Percentiles rank a stretch among this genome's conserved stretches.
Evolutionary conservation across 495 filamentous ascomycete species (phyloP).

Genomic region (Tricharina praecox): DNA sequence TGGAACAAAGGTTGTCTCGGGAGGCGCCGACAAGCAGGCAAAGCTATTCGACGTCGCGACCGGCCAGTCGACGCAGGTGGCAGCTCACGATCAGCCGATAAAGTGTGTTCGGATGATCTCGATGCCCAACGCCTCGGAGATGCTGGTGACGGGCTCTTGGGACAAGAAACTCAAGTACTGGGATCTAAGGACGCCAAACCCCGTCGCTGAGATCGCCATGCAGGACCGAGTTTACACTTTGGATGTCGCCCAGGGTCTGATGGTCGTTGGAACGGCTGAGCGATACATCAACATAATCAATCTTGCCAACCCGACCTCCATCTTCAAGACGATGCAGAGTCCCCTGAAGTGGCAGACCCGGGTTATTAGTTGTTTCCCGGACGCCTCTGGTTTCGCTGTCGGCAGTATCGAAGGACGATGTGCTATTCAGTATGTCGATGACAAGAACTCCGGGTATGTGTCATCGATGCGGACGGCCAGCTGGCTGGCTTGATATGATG

Average conservation of each 20-base stretch:
- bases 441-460: conserved; percentile 56
- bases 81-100: conserved; percentile 65
- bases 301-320: conserved; percentile 54
- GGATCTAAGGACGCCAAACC: conserved; percentile 55
- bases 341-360: conserved; percentile 81
- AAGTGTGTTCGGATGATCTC: conserved; percentile 62
- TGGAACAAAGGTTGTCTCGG: conserved; percentile 58
- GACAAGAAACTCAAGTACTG: conserved; percentile 94
- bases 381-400: conserved; percentile 68
- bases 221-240: conserved; percentile 76
- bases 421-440: conserved; percentile 75
- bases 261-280: conserved; percentile 74
- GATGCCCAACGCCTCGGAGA: conserved; percentile 36
- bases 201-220: conserved; percentile 45
- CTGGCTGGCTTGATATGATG: background rate
- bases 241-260: conserved; percentile 60
- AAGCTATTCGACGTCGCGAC: conserved; percentile 56
- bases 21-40: conserved; percentile 67
- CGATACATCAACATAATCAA: conserved; percentile 77
- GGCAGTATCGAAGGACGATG: conserved; percentile 82
- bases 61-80: conserved; percentile 44
- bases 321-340: conserved; percentile 69
- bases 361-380: conserved; percentile 67
- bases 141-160: conserved; percentile 83
- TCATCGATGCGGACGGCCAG: background rate